Base-by-base conservation (phyloP, 192 early-diverging fungal species). In the Radiomyces spectabilis region DNA sequence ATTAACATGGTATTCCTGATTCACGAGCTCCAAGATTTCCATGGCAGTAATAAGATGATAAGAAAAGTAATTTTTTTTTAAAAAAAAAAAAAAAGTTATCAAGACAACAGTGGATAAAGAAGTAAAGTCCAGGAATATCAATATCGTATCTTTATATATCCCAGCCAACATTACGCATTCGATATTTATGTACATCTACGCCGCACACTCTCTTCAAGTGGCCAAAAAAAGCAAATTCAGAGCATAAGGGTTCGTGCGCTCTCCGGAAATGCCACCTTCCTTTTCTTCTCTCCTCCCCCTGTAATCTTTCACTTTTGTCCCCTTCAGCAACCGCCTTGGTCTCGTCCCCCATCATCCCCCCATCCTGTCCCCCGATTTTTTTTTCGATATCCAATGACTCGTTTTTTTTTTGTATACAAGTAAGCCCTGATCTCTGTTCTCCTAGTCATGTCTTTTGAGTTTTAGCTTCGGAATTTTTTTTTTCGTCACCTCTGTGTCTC, bases 11-110 rank as follows among this genome's bases (percentile, higher is more conserved):
- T 54, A 63, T 62, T 81, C 79, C 41, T 53, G 49, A 53, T 78
- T 71, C 57, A 81, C 67, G 35, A 81, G 63, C 71, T 81, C 79
- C 63, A 78, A 72, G 47, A 81, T 76, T 56, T 81, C 79, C 79
- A 81, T 81, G 30, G 18, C 16, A 39, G 26, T 1, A 48, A 45
- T 3, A 40, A 49, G 1, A 48, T 26, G 18, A 34, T 30, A 31
- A 55, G 35, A 51, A 26, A 21, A 39, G 21, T 33, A 19, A 40
- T 16, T 18, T 3, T 33, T 43, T 21, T 43, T 16, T 43, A 43
- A 21, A 43, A 7, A 43, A 43, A 13, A 43, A 43, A 43, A 13
- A 43, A 43, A 22, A 12, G 5, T 12, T 43, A 43, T 47, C 22
- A 27, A 47, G 29, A 47, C 29, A 5, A 24, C 22, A 30, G 45